Evolutionary conservation across 2,329 filamentous ascomycete species (phyloP), one percentile per base, ranked within the genome.

Genomic region (Calcarisporium arbuscula): DNA sequence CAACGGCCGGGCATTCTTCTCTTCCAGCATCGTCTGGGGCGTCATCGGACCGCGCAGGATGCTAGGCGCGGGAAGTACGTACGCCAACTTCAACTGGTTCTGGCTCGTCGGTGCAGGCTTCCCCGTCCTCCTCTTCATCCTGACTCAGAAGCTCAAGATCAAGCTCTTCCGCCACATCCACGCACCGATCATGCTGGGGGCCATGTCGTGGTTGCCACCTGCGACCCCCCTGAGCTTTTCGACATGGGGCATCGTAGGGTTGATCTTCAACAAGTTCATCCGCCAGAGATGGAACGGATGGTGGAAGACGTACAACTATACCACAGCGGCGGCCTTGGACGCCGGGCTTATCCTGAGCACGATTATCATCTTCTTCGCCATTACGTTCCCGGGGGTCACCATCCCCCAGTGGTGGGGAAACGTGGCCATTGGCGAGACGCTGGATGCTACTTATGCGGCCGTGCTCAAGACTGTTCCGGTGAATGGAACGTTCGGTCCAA

Each of bases 161-260:
- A 32, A 31, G 47, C 57, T 60, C 3, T 58, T 68, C 20, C 62
- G 67, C 23, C 75, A 69, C 45, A 54, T 81, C 32, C 70, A 65
- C 41, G 69, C 69, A 0, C 76, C 76, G 0, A 61, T 79, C 25
- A 68, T 80, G 48, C 74, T 79, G 36, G 72, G 72, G 10, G 71
- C 70, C 16, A 64, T 68, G 27, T 60, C 60, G 10, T 58, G 68
- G 39, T 65, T 79, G 14, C 77, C 76, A 2, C 76, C 76, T 0
- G 77, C 77, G 0, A 79, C 76, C 0, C 70, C 72, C 0, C 58
- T 79, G 18, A 77, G 67, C 44, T 80, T 78, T 47, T 68, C 71
- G 9, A 56, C 64, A 4, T 80, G 77, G 77, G 72, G 67, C 4
- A 56, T 75, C 12, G 63, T 74, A 10, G 75, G 76, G 1, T 61